Evolutionary conservation across 805 yeast species (phyloP).

Genomic region (Saccharomycopsis selenospora): DNA sequence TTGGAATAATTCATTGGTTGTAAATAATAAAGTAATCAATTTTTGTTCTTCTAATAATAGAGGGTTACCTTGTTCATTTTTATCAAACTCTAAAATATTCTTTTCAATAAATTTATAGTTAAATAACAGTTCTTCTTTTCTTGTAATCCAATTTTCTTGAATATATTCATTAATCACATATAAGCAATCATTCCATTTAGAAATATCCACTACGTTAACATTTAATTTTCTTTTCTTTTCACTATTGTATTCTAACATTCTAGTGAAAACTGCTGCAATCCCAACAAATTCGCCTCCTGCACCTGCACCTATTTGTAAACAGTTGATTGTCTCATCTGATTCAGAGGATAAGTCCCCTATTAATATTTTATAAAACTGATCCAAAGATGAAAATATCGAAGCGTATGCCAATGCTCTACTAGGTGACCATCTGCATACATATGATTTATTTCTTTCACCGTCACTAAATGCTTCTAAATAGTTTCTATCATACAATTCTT

Average conservation of each 20-base stretch:
- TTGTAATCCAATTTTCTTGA: conserved; percentile 43
- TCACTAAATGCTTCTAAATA: conserved; percentile 62
- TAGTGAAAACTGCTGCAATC: conserved; percentile 49
- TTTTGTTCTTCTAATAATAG: conserved; percentile 30
- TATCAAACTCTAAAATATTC: conserved; percentile 33
- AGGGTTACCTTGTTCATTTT: conserved; percentile 16
- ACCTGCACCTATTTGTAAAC: conserved; percentile 78
- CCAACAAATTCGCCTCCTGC: conserved; percentile 77
- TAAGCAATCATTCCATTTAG: conserved; percentile 63
- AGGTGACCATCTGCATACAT: conserved; percentile 81
- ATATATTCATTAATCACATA: conserved; percentile 38
- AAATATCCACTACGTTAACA: conserved; percentile 63
- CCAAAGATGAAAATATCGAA: conserved; percentile 51
- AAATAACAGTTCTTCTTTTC: conserved; percentile 24
- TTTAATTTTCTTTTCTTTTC: conserved; percentile 27
- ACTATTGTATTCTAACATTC: conserved; percentile 26
- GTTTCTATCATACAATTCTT: conserved; percentile 61
- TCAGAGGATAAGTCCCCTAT: conserved; percentile 16
- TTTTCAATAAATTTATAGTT: conserved; percentile 29
- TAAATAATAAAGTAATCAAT: conserved; percentile 68
- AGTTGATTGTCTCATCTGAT: conserved; percentile 29
- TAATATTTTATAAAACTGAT: conserved; percentile 35
- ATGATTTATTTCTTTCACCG: conserved; percentile 62
- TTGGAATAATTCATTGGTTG: conserved; percentile 79
- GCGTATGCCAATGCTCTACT: conserved; percentile 71